Conservation (phyloP, 192 early-diverging fungal genomes). For the Endogone sp. region DNA sequence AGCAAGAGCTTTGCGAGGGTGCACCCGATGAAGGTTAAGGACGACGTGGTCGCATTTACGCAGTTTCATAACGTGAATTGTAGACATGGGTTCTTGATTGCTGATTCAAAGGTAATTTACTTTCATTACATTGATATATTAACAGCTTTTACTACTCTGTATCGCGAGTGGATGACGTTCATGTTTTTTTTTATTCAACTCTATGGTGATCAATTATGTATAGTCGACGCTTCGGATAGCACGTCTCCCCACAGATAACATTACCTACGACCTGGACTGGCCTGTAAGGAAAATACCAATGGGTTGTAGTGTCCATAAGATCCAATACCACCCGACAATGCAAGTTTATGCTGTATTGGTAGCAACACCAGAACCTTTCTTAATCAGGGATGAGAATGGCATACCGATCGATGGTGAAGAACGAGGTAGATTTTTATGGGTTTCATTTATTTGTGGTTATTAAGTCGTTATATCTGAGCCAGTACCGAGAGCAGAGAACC, state of each 20-base stretch:
- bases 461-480: too few relatives aligned
- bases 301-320: constrained; percentile 63
- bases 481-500: too few relatives aligned
- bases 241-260: constrained; percentile 57
- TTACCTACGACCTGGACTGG: constrained; percentile 72
- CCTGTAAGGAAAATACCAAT: constrained; percentile 68
- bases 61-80: constrained; percentile 77
- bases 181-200: too few relatives aligned
- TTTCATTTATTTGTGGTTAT: too few relatives aligned
- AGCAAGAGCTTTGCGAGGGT: constrained; percentile 59
- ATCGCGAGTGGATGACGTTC: too few relatives aligned
- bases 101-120: constrained; percentile 58
- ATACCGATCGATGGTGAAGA: constrained; percentile 33
- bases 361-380: constrained; percentile 59
- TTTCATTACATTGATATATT: neutral
- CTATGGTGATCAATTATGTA: too few relatives aligned
- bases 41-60: constrained; percentile 62
- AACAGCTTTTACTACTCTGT: too few relatives aligned
- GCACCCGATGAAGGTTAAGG: constrained; percentile 71
- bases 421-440: neutral
- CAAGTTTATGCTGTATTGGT: constrained; percentile 80
- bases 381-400: constrained; percentile 67
- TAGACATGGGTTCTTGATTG: constrained; percentile 69
- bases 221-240: constrained; percentile 64
- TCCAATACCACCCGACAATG: constrained; percentile 80